Evolutionary conservation across 2,329 filamentous ascomycete species (phyloP), one percentile per base, ranked within the genome.

Genomic region (Lasiodiplodia citricola): DNA sequence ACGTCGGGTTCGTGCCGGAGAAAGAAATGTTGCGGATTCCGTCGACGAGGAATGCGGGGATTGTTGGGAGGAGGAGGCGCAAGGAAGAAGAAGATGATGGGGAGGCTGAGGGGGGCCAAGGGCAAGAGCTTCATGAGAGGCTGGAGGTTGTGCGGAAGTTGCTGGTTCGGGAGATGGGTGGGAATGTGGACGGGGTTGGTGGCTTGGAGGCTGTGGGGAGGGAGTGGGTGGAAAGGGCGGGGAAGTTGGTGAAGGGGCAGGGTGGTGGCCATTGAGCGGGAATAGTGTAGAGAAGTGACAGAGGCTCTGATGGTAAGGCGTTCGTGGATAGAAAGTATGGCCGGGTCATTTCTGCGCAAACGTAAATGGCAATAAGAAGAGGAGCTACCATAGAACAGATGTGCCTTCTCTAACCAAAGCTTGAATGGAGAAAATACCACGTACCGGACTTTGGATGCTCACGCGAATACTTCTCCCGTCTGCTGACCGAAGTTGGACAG

Each of bases 11-110:
- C 85, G 81, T 85, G 5, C 86, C 92, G 0, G 93, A 98, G 80
- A 92, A 87, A 71, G 95, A 97, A 74, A 90, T 96, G 84, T 80
- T 99, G 74, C 86, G 95, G 56, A 98, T 99, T 71, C 96, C 96
- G 0, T 96, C 92, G 78, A 97, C 95, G 50, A 85, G 96, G 70
- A 98, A 98, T 79, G 89, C 90, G 21, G 93, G 90, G 0, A 83
- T 99, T 37, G 77, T 98, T 51, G 94, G 94, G 4, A 86, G 92
- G 58, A 28, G 31, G 50, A 38, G 63, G 68, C 25, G 18, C 68
- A 79, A 38, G 50, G 47, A 58, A 31, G 69, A 57, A 10, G 75
- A 77, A 23, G 74, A 89, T 16, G 72, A 75, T 14, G 83, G 82
- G 69, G 86, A 88, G 73, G 87, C 86, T 14, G 87, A 87, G n/a